phyloP scores from a whole-genome alignment of 768 basidiomycete genomes.

The Mycena alexandri region DNA sequence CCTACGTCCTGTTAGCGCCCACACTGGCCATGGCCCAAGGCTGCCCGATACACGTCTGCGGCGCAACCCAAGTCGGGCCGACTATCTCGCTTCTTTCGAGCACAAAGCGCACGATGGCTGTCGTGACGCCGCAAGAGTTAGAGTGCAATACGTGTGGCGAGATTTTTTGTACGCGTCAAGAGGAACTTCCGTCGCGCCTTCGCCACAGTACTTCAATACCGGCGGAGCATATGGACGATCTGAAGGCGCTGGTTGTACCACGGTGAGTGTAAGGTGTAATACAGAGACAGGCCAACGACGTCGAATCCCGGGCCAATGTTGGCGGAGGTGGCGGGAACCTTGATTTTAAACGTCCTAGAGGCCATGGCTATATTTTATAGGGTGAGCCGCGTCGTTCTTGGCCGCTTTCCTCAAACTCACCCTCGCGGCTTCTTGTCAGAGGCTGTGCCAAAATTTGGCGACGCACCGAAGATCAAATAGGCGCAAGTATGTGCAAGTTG shows the following conservation, averaged over 20 bases:
- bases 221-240: conserved; percentile 62
- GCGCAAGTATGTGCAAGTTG: background rate
- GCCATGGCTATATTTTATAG: conserved; percentile 4
- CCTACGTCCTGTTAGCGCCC: too few relatives aligned
- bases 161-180: conserved; percentile 96
- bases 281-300: conserved; percentile 97
- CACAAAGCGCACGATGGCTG: too few relatives aligned
- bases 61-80: too few relatives aligned
- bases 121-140: conserved; percentile 95
- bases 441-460: conserved; percentile 13
- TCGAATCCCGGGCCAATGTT: conserved; percentile 99
- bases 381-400: background rate
- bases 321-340: conserved; percentile 96
- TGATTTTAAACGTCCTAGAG: conserved; percentile 68
- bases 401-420: conserved; percentile 2
- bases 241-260: conserved; percentile 44
- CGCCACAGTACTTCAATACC: conserved; percentile 82
- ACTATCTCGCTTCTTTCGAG: too few relatives aligned
- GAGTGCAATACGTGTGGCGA: conserved; percentile 96
- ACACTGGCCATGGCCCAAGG: too few relatives aligned
- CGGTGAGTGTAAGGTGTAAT: conserved; percentile 85
- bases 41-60: too few relatives aligned
- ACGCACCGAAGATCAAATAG: background rate
- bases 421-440: background rate
- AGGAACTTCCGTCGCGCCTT: conserved; percentile 92